Evolutionary conservation across 352 stramenopile genomes (phyloP).

Genomic region (Thalassiosira delicatula): DNA sequence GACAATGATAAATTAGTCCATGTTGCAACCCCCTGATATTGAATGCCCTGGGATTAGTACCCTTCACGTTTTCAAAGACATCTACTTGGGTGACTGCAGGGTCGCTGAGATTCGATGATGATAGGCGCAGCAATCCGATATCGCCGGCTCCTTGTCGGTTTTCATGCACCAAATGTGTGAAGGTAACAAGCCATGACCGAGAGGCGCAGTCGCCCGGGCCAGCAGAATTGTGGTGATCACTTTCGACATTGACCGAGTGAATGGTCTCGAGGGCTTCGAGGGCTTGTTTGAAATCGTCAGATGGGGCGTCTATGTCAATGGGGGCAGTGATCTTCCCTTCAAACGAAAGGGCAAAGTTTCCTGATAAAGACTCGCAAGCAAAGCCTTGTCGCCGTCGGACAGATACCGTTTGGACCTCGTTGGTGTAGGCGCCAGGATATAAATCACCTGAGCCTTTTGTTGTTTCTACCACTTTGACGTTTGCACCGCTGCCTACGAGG

Average conservation of each 20-base stretch:
- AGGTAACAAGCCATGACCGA: constrained; percentile 90
- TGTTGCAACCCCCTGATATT: constrained; percentile 88
- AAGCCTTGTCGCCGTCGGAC: constrained; percentile 79
- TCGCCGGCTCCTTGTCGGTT: constrained; percentile 90
- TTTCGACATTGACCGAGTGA: constrained; percentile 81
- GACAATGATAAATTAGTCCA: constrained; percentile 91
- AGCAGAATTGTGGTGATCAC: constrained; percentile 60
- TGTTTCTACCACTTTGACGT: constrained; percentile 87
- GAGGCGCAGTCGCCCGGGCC: constrained; percentile 44
- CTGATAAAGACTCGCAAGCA: constrained; percentile 74
- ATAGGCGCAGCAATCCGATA: constrained; percentile 84
- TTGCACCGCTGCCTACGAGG: constrained; percentile 89
- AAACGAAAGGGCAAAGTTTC: constrained; percentile 90
- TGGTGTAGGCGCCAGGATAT: constrained; percentile 91
- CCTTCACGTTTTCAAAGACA: constrained; percentile 90
- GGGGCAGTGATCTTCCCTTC: constrained; percentile 86
- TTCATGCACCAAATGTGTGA: constrained; percentile 91
- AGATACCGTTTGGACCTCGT: constrained; percentile 91
- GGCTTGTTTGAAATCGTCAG: constrained; percentile 87
- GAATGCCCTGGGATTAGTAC: constrained; percentile 90
- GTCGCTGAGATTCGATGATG: constrained; percentile 67
- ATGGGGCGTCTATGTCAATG: constrained; percentile 86
- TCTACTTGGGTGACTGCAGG: constrained; percentile 84
- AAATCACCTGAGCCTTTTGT: constrained; percentile 87
- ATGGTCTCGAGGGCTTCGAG: constrained; percentile 86